Evolutionary conservation across 768 basidiomycete genomes (phyloP).

Genomic region (Macrocybe gigantea): DNA sequence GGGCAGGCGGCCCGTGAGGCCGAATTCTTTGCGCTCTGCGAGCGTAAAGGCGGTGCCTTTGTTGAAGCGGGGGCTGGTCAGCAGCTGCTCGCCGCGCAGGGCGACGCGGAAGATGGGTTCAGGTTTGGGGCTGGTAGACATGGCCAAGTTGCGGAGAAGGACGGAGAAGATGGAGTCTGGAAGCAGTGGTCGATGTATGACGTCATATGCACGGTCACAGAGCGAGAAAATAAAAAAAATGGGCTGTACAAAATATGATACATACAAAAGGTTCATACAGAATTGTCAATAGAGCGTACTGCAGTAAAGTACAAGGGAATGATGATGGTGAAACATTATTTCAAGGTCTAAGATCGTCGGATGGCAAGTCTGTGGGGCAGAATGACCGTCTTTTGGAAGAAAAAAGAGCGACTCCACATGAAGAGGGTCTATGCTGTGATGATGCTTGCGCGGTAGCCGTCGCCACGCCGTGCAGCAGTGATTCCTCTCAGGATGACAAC

Average conservation of each 20-base stretch:
- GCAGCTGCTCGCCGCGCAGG: constrained; percentile 55
- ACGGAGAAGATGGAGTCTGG: background rate
- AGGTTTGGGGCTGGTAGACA: background rate
- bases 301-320: too few species aligned
- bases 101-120: constrained; percentile 33
- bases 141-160: background rate
- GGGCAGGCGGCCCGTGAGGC: constrained; percentile 47
- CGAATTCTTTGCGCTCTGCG: constrained; percentile 65
- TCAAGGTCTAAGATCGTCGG: too few species aligned
- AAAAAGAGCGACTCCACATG: background rate
- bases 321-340: too few species aligned
- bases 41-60: constrained; percentile 76
- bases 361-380: too few species aligned
- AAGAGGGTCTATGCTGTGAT: constrained; percentile 14
- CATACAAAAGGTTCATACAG: background rate
- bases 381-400: too few species aligned
- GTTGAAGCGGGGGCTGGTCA: constrained; percentile 65
- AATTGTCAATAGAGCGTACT: too few species aligned
- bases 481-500: constrained; percentile 58
- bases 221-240: background rate
- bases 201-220: background rate
- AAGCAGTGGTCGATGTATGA: background rate
- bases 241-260: background rate
- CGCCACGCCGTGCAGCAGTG: constrained; percentile 53
- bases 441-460: constrained; percentile 57